phyloP scores from a whole-genome alignment of 495 filamentous ascomycete genomes.

The Penicillium turbatum region DNA sequence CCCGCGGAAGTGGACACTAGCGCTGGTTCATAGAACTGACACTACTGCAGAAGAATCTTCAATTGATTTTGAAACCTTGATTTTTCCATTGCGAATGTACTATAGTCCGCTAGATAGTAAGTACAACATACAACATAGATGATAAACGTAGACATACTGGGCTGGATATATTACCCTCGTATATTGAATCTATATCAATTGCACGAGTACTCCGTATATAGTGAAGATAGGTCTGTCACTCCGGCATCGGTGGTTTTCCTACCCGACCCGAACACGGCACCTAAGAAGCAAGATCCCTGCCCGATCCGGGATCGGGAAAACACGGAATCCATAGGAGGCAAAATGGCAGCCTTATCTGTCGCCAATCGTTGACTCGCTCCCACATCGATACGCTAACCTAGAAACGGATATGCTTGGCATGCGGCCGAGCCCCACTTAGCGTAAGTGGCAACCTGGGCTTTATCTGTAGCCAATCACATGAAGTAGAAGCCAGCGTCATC shows the following conservation, averaged over 20 bases:
- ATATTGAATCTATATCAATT: too few species aligned
- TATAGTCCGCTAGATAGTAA: too few species aligned
- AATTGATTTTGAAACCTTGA: not conserved
- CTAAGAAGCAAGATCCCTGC: not conserved
- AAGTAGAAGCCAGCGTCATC: not conserved
- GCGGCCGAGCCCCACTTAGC: conserved; percentile 5
- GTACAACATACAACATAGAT: too few species aligned
- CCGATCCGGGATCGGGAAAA: conserved; percentile 1
- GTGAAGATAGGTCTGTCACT: not conserved
- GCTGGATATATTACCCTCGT: too few species aligned
- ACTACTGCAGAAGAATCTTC: conserved; percentile 2
- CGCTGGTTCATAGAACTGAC: not conserved
- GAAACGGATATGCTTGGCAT: conserved; percentile 5
- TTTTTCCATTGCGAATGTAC: too few species aligned
- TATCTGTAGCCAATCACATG: conserved; percentile 13
- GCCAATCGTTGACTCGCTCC: conserved; percentile 3
- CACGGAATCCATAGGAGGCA: not conserved
- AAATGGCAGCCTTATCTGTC: conserved; percentile 4
- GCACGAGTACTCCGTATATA: not conserved
- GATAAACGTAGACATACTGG: too few species aligned
- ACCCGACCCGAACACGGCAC: not conserved
- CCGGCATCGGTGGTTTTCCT: not conserved
- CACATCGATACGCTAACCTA: not conserved
- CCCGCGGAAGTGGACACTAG: not conserved
- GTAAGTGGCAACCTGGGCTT: conserved; percentile 6